phyloP scores from a whole-genome alignment of 352 stramenopile species.

The Phytophthora cactorum region DNA sequence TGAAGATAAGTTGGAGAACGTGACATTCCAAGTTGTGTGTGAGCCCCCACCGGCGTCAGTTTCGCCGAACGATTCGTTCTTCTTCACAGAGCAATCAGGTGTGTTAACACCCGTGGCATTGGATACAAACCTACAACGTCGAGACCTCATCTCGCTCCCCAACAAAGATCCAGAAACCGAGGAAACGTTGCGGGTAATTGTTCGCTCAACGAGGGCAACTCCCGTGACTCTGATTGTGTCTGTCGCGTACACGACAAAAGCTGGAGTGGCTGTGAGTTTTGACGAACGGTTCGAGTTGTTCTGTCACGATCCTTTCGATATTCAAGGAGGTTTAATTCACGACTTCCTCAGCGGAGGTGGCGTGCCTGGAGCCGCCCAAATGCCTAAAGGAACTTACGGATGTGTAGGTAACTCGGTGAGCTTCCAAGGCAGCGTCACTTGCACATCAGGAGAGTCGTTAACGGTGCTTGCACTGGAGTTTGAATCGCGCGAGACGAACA shows the following conservation, averaged over 20 bases:
- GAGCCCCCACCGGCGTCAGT: slow-evolving; percentile 58
- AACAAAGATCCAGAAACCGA: slow-evolving; percentile 51
- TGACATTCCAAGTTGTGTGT: slow-evolving; percentile 58
- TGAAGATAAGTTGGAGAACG: slow-evolving; percentile 69
- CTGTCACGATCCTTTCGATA: slow-evolving; percentile 66
- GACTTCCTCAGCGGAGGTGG: slow-evolving; percentile 65
- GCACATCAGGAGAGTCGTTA: slow-evolving; percentile 58
- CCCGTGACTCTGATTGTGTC: slow-evolving; percentile 52
- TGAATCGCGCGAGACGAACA: slow-evolving; percentile 43
- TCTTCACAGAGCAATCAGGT: slow-evolving; percentile 55
- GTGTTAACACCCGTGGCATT: slow-evolving; percentile 53
- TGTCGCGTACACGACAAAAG: slow-evolving; percentile 73
- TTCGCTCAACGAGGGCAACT: slow-evolving; percentile 55
- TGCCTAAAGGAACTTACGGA: slow-evolving; percentile 54
- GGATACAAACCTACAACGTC: slow-evolving; percentile 56
- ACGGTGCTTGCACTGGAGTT: slow-evolving; percentile 63
- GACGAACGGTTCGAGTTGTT: slow-evolving; percentile 72
- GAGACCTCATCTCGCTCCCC: slow-evolving; percentile 45
- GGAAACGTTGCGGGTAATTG: slow-evolving; percentile 58
- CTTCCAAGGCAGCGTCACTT: slow-evolving; percentile 60
- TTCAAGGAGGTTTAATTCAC: slow-evolving; percentile 63
- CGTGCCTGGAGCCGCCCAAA: slow-evolving; percentile 28
- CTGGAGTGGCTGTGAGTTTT: slow-evolving; percentile 63
- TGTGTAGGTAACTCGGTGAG: slow-evolving; percentile 74
- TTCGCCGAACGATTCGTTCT: slow-evolving; percentile 54